These are phyloP conservation scores for Candida khao-thaluensis DNA, from an alignment of 805 yeast species.

Conservation along the genomic window DNA sequence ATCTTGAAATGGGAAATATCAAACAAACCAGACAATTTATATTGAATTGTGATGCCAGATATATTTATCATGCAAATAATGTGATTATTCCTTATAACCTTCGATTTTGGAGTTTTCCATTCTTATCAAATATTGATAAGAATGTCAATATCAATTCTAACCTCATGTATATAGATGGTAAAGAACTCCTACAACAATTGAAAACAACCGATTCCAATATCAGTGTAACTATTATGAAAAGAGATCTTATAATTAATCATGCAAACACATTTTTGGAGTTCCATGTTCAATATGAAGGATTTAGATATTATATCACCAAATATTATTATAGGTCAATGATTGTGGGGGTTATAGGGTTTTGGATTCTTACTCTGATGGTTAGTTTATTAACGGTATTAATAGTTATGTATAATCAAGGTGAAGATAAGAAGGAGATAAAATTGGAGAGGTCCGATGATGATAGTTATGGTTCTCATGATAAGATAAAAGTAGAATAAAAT, in stretches of 20 bases:
- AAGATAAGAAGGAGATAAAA: background rate
- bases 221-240: background rate
- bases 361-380: conserved; percentile 32
- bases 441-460: too few species aligned
- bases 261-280: conserved; percentile 19
- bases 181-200: background rate
- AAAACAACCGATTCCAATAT: background rate
- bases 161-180: background rate
- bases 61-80: conserved; percentile 30
- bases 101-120: conserved; percentile 38
- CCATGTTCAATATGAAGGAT: conserved; percentile 40
- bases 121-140: conserved; percentile 19
- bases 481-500: too few species aligned
- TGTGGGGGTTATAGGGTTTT: conserved; percentile 38
- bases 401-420: conserved; percentile 1
- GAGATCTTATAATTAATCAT: conserved; percentile 18
- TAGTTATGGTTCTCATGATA: too few species aligned
- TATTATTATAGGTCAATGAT: conserved; percentile 32
- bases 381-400: conserved; percentile 26
- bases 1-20: background rate
- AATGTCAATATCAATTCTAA: conserved; percentile 11
- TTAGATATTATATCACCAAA: conserved; percentile 39
- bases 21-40: conserved; percentile 15
- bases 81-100: conserved; percentile 35
- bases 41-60: conserved; percentile 32